phyloP scores from a whole-genome alignment of 768 basidiomycete genomes.

The Rhodotorula taiwanensis region DNA sequence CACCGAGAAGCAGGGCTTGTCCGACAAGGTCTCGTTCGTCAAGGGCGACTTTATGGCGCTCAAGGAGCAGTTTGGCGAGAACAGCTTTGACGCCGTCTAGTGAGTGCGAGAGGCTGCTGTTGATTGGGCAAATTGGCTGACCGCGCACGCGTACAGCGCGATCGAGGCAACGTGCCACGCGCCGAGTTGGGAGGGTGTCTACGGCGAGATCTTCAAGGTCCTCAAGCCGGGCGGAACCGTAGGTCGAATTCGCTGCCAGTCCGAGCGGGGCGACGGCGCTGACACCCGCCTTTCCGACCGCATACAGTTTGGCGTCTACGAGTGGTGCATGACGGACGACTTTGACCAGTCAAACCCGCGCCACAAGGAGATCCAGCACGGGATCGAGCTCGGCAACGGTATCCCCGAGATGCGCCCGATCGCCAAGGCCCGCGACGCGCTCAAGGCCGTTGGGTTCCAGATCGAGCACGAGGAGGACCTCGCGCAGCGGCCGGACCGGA shows the following conservation, averaged over 20 bases:
- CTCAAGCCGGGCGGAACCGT: slow-evolving; percentile 85
- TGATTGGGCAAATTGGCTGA: too few species aligned
- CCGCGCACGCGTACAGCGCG: too few species aligned
- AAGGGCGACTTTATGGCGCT: slow-evolving; percentile 98
- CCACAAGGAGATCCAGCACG: slow-evolving; percentile 86
- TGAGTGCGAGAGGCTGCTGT: slow-evolving; percentile 42
- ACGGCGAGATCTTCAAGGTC: slow-evolving; percentile 83
- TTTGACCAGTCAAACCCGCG: slow-evolving; percentile 76
- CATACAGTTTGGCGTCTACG: slow-evolving; percentile 77
- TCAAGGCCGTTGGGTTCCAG: slow-evolving; percentile 70
- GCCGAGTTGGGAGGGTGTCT: slow-evolving; percentile 90
- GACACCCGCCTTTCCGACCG: slow-evolving; percentile 46
- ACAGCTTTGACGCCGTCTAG: slow-evolving; percentile 87
- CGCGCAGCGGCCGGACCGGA: slow-evolving; percentile 65
- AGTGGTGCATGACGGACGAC: slow-evolving; percentile 96
- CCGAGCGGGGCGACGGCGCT: not conserved
- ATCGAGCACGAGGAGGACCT: slow-evolving; percentile 90
- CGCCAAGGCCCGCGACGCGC: slow-evolving; percentile 61
- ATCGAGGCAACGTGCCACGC: slow-evolving; percentile 98
- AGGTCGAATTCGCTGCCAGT: slow-evolving; percentile 42
- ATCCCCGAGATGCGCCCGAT: slow-evolving; percentile 94
- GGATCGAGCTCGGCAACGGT: slow-evolving; percentile 88
- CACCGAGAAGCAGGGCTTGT: slow-evolving; percentile 66
- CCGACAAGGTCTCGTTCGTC: slow-evolving; percentile 69
- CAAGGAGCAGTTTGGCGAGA: slow-evolving; percentile 79